A percentile compares a stretch with the other conserved stretches of the same genome.
phyloP scores from a whole-genome alignment of 2,329 filamentous ascomycete species.

The Cryphonectria naterciae region DNA sequence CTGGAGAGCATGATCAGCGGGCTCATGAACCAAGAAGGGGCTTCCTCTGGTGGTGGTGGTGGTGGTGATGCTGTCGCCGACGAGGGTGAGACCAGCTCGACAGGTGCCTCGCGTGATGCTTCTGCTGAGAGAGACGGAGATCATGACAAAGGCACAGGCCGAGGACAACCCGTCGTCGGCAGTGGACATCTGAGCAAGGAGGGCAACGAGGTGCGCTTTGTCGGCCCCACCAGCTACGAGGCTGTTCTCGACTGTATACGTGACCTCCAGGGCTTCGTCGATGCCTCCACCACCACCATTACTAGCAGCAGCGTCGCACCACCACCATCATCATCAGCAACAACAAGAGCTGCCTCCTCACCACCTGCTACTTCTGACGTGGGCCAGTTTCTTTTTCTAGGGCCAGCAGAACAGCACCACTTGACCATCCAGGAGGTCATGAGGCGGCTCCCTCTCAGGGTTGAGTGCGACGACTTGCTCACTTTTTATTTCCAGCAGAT shows the following conservation, averaged over 20 bases:
- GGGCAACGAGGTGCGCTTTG: slow-evolving; percentile 35
- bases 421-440: slow-evolving; percentile 41
- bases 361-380: slow-evolving; percentile 6
- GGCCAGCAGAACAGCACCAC: slow-evolving; percentile 33
- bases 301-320: background rate
- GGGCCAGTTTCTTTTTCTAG: slow-evolving; percentile 39
- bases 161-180: slow-evolving; percentile 19
- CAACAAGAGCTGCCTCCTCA: background rate
- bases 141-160: background rate
- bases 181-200: slow-evolving; percentile 23
- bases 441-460: slow-evolving; percentile 41
- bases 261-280: slow-evolving; percentile 45
- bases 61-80: background rate
- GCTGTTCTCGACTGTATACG: slow-evolving; percentile 48
- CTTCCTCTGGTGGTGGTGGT: background rate
- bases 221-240: slow-evolving; percentile 47
- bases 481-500: slow-evolving; percentile 45
- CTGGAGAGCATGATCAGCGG: slow-evolving; percentile 48
- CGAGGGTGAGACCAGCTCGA: background rate
- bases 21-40: slow-evolving; percentile 33
- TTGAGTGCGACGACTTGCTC: slow-evolving; percentile 43
- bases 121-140: background rate
- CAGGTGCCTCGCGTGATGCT: background rate
- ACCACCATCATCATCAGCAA: background rate
- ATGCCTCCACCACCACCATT: slow-evolving; percentile 15